Percentiles rank a stretch among this genome's conserved stretches.
These are phyloP conservation scores for Zalaria sp. DNA, from an alignment of 2,329 filamentous ascomycete species.

Conservation along the genomic window DNA sequence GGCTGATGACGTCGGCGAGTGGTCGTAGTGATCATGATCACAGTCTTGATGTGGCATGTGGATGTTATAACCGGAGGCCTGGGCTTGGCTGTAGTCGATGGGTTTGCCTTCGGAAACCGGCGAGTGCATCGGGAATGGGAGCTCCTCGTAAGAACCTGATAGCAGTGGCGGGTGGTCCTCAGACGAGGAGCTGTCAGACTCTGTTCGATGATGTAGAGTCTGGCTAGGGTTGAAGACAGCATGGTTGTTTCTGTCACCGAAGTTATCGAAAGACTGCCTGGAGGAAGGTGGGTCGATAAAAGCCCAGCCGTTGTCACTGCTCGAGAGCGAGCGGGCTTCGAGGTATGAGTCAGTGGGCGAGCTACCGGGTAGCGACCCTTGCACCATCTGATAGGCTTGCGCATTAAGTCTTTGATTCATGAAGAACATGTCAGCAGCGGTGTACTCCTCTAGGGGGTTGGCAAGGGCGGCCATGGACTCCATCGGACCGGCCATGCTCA, in stretches of 20 bases:
- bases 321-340: conserved; percentile 76
- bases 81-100: conserved; percentile 36
- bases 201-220: conserved; percentile 74
- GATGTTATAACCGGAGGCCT: conserved; percentile 11
- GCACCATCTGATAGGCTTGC: conserved; percentile 21
- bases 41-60: conserved; percentile 11
- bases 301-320: conserved; percentile 76
- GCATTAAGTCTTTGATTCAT: conserved; percentile 34
- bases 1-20: conserved; percentile 11
- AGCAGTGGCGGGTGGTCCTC: conserved; percentile 44
- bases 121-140: conserved; percentile 64
- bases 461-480: conserved; percentile 28
- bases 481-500: conserved; percentile 27
- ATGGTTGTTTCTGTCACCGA: conserved; percentile 34
- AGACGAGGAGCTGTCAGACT: conserved; percentile 73
- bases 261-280: conserved; percentile 57
- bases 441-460: conserved; percentile 51
- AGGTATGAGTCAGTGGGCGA: conserved; percentile 70
- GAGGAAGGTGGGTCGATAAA: conserved; percentile 49
- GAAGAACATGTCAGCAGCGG: conserved; percentile 38
- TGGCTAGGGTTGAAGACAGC: conserved; percentile 87
- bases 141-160: conserved; percentile 71
- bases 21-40: conserved; percentile 17
- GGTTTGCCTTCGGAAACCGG: conserved; percentile 60
- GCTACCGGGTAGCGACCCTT: conserved; percentile 33